phyloP scores from a whole-genome alignment of 2,329 filamentous ascomycete species.

The Trichoderma lentiforme region DNA sequence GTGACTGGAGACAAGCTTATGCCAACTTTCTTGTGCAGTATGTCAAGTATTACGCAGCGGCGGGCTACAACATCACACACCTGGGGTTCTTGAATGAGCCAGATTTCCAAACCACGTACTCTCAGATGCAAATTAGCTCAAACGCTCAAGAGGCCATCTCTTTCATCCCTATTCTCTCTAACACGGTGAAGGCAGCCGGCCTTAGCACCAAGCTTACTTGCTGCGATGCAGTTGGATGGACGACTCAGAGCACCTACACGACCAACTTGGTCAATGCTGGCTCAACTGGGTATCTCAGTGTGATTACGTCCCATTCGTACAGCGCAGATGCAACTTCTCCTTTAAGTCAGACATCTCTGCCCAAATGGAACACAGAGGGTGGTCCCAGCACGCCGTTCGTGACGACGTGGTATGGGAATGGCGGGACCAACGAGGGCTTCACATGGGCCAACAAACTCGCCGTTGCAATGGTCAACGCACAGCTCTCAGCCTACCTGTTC shows the following conservation, averaged over 20 bases:
- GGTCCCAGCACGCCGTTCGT: neutral
- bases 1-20: conserved; percentile 9
- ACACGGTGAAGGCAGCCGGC: conserved; percentile 2
- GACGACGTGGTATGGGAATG: conserved; percentile 1
- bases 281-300: neutral
- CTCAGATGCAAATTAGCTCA: conserved; percentile 8
- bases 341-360: neutral
- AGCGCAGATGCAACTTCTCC: neutral
- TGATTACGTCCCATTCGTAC: conserved; percentile 1
- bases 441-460: conserved; percentile 5
- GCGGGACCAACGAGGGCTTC: conserved; percentile 1
- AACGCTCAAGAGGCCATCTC: conserved; percentile 11
- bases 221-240: conserved; percentile 5
- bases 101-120: neutral
- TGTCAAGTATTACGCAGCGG: neutral
- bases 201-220: conserved; percentile 2
- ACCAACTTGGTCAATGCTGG: conserved; percentile 7
- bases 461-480: conserved; percentile 5
- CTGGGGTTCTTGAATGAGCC: conserved; percentile 7
- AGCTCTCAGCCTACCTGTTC: neutral
- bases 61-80: conserved; percentile 6
- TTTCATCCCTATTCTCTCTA: neutral
- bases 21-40: conserved; percentile 11
- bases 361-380: conserved; percentile 8
- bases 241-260: conserved; percentile 1